These are phyloP conservation scores for Mycena haematopus DNA, from an alignment of 768 basidiomycete genomes.

Conservation along the genomic window DNA sequence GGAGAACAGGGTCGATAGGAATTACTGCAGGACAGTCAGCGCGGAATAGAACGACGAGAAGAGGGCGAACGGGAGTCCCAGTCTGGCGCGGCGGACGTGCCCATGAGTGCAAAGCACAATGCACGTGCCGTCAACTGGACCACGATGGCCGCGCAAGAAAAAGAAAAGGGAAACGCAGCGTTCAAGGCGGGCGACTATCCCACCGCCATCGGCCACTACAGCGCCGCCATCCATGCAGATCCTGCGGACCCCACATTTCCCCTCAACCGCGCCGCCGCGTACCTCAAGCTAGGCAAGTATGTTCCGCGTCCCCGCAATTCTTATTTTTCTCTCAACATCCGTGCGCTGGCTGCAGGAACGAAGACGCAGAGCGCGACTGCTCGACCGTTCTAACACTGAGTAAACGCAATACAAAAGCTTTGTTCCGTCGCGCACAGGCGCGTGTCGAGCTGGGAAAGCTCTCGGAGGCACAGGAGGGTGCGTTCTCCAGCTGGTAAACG, in stretches of 20 bases:
- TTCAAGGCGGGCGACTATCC: slow-evolving; percentile 85
- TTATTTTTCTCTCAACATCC: slow-evolving; percentile 25
- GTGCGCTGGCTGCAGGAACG: slow-evolving; percentile 52
- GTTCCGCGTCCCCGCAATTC: slow-evolving; percentile 40
- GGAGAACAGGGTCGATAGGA: slow-evolving; percentile 29
- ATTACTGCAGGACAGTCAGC: slow-evolving; percentile 17
- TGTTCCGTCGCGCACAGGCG: slow-evolving; percentile 83
- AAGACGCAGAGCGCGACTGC: slow-evolving; percentile 87
- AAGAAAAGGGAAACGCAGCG: slow-evolving; percentile 76
- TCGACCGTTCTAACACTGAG: slow-evolving; percentile 63
- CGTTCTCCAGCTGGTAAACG: slow-evolving; percentile 22
- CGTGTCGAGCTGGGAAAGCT: slow-evolving; percentile 59
- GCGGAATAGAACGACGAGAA: not conserved
- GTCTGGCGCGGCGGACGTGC: slow-evolving; percentile 16
- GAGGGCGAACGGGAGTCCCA: slow-evolving; percentile 21
- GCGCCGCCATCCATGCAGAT: slow-evolving; percentile 78
- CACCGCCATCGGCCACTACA: slow-evolving; percentile 85
- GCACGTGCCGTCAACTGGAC: not conserved
- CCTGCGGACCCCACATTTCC: slow-evolving; percentile 75
- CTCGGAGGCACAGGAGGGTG: slow-evolving; percentile 69
- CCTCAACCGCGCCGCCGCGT: slow-evolving; percentile 89
- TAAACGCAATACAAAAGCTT: slow-evolving; percentile 73
- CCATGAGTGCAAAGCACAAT: not conserved
- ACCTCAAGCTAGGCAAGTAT: slow-evolving; percentile 94
- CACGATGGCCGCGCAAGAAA: slow-evolving; percentile 42